Percentiles rank a stretch among this genome's conserved stretches.
phyloP scores from a whole-genome alignment of 2,329 filamentous ascomycete species.

The Chrysoporthe puriensis region DNA sequence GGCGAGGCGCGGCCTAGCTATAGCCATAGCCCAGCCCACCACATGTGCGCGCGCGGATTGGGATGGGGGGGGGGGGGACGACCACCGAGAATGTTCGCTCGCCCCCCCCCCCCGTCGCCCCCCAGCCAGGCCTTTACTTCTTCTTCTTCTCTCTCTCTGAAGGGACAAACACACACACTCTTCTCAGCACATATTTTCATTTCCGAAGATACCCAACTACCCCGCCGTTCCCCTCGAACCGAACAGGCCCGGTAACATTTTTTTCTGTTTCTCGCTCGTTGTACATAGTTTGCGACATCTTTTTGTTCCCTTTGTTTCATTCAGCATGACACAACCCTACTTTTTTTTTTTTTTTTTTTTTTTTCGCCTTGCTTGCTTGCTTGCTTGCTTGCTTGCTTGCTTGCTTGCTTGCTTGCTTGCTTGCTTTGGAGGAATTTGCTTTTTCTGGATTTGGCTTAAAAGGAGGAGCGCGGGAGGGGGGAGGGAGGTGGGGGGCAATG shows the following conservation, averaged over 20 bases:
- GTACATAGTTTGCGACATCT: slow-evolving; percentile 20
- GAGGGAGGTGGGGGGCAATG: not conserved
- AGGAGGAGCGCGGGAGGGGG: not conserved
- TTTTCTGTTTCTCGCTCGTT: slow-evolving; percentile 21
- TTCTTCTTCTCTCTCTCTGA: not conserved
- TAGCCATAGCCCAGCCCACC: too few species aligned
- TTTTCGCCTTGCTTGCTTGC: too few species aligned
- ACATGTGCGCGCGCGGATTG: too few species aligned
- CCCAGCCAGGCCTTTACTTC: not conserved
- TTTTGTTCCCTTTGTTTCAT: slow-evolving; percentile 2
- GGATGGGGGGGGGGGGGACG: too few species aligned
- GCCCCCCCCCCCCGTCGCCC: too few species aligned
- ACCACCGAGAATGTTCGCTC: too few species aligned
- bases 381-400: too few species aligned
- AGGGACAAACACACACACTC: not conserved
- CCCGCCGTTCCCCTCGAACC: not conserved
- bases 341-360: too few species aligned
- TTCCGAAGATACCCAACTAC: slow-evolving; percentile 26
- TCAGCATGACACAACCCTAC: not conserved
- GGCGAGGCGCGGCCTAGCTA: slow-evolving; percentile 53
- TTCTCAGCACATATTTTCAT: slow-evolving; percentile 24
- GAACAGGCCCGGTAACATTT: slow-evolving; percentile 8
- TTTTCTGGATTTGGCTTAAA: too few species aligned
- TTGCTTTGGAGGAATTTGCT: too few species aligned
- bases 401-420: too few species aligned